A percentile compares a stretch with the other conserved stretches of the same genome.
Conservation (phyloP, 1,139 yeast species). For the Pichia sp. region DNA sequence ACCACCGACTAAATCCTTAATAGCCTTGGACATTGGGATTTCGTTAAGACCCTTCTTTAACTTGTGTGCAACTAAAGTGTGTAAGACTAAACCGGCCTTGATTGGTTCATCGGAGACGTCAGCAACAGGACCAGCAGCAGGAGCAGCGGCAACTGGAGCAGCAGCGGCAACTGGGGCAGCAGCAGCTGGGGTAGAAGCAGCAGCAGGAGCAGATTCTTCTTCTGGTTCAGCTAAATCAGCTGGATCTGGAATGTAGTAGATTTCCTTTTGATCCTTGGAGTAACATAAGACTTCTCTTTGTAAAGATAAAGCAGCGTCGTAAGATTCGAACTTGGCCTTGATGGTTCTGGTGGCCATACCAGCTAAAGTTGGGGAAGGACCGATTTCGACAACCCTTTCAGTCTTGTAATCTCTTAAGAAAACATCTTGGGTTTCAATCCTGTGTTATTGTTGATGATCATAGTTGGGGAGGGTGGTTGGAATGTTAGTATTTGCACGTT, state of each 20-base stretch:
- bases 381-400: slow-evolving; percentile 96
- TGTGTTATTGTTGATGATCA: slow-evolving; percentile 10
- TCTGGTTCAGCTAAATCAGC: slow-evolving; percentile 48
- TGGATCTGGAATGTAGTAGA: slow-evolving; percentile 93
- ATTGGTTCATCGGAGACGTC: slow-evolving; percentile 88
- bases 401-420: slow-evolving; percentile 92
- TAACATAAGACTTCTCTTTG: slow-evolving; percentile 97
- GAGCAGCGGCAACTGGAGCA: slow-evolving; percentile 56
- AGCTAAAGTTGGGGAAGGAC: slow-evolving; percentile 98
- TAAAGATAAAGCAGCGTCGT: slow-evolving; percentile 75
- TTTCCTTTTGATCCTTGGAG: slow-evolving; percentile 93
- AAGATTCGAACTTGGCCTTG: slow-evolving; percentile 94
- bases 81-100: slow-evolving; percentile 77
- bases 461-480: not conserved
- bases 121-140: slow-evolving; percentile 73
- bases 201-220: slow-evolving; percentile 39
- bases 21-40: slow-evolving; percentile 86
- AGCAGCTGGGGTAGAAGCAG: slow-evolving; percentile 50
- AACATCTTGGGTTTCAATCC: slow-evolving; percentile 97
- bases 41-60: slow-evolving; percentile 87
- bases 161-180: slow-evolving; percentile 59
- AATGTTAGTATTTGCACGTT: slow-evolving; percentile 18
- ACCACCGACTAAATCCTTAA: slow-evolving; percentile 97
- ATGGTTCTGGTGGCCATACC: slow-evolving; percentile 99
- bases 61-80: slow-evolving; percentile 92